These are phyloP conservation scores for Zygosaccharomyces bisporus DNA, from an alignment of 805 yeast species.

Conservation along the genomic window DNA sequence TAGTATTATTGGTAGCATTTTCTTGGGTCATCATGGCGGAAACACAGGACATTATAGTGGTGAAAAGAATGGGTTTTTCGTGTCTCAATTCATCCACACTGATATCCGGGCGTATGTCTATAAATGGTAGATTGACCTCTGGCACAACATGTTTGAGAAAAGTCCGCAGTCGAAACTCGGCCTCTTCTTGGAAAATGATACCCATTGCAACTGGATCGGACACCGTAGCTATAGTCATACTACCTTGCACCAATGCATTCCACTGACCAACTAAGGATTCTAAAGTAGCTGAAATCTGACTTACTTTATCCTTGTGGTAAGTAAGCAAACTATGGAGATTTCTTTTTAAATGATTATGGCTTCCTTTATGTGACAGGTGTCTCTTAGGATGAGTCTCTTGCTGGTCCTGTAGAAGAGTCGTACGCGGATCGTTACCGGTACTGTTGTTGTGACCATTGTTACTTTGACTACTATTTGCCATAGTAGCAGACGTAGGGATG, in stretches of 20 bases:
- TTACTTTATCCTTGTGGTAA: conserved; percentile 34
- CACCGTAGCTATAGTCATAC: conserved; percentile 41
- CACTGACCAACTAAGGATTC: conserved; percentile 44
- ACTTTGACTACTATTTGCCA: no score
- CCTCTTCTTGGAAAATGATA: conserved; percentile 55
- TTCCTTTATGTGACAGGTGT: background rate
- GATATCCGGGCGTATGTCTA: conserved; percentile 46
- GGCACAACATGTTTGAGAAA: conserved; percentile 48
- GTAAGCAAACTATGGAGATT: conserved; percentile 27
- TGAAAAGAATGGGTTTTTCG: conserved; percentile 57
- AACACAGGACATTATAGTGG: conserved; percentile 60
- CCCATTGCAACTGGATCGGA: conserved; percentile 58
- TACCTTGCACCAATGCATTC: conserved; percentile 42
- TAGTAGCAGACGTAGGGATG: background rate
- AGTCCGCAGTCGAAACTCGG: conserved; percentile 47
- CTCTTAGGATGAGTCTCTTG: background rate
- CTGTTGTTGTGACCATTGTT: background rate
- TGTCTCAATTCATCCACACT: conserved; percentile 47
- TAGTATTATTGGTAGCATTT: conserved; percentile 38
- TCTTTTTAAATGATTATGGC: conserved; percentile 20
- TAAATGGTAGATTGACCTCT: conserved; percentile 47
- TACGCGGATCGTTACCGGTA: background rate
- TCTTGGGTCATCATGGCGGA: conserved; percentile 41
- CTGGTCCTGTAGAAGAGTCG: background rate
- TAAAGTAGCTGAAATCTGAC: conserved; percentile 42